Evolutionary conservation across 208 protist species (phyloP), one percentile per base, ranked within the genome.

Genomic region (Polymyxa betae): DNA sequence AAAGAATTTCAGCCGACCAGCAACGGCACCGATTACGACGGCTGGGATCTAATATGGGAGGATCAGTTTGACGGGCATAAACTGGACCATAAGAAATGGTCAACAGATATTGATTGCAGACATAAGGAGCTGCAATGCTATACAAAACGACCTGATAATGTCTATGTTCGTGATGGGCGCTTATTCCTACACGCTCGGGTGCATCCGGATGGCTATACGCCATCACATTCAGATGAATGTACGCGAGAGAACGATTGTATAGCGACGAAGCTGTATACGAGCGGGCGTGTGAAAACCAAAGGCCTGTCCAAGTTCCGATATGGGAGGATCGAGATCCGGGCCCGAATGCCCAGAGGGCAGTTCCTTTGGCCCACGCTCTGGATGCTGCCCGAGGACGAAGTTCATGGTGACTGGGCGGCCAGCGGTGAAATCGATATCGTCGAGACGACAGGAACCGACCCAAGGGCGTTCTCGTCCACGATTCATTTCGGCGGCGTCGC

Each of bases 381-480:
- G 92, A 64, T 93, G 20, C 72, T 93, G 35, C 89, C 92, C 72
- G 12, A 29, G 20, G 20, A 92, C 32, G 38, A 87, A 1, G 16
- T 91, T 12, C 90, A 92, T 38, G 92, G 92, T 0, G 46, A 44
- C 35, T 93, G 91, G 91, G 90, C 92, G 24, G 88, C 66, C 1
- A 82, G 38, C 43, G 92, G 92, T 32, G 92, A 93, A 45, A 93
- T 93, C 43, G 92, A 93, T 45, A 12, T 93, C 0, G 92, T 93
- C 45, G 92, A 93, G 38, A 78, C 38, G 29, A 64, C 52, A 0
- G 92, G 92, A 0, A 82, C 92, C 91, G 0, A n/a, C 0, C 66
- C 88, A 44, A 88, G 45, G 20, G 68, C 87, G 38, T 89, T 77
- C 35, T 90, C 89, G 68, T 90, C 89, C 32, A 90, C 89, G 60